These are phyloP conservation scores for Dioscorea dumetorum DNA, from an alignment of 106 monocot species.

Conservation along the genomic window DNA sequence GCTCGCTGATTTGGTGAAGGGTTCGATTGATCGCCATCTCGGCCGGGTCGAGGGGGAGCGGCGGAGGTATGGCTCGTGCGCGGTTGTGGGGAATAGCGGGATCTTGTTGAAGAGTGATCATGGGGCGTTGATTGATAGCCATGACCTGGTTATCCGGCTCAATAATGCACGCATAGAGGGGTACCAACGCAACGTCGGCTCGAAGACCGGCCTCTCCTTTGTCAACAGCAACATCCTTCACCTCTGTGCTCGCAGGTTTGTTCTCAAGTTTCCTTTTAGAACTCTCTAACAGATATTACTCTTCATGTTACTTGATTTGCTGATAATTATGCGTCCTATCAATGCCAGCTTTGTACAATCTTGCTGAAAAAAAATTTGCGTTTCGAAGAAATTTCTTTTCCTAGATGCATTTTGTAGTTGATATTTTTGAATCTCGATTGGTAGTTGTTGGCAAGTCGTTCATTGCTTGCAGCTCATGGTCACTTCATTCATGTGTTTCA, in stretches of 20 bases:
- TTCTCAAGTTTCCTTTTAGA: background rate
- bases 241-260: constrained; percentile 36
- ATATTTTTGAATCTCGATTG: too few species aligned
- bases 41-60: background rate
- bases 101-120: constrained; percentile 43
- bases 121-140: constrained; percentile 60
- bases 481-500: too few species aligned
- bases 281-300: background rate
- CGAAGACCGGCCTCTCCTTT: constrained; percentile 58
- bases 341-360: too few species aligned
- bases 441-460: too few species aligned
- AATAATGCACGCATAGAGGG: constrained; percentile 66
- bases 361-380: too few species aligned
- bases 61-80: constrained; percentile 50
- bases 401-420: too few species aligned
- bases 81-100: constrained; percentile 87
- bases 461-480: background rate
- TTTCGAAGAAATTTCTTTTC: too few species aligned
- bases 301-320: background rate
- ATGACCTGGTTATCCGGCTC: constrained; percentile 64
- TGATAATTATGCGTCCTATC: too few species aligned
- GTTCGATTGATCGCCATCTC: constrained; percentile 44
- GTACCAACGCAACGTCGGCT: constrained; percentile 45
- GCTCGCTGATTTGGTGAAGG: constrained; percentile 36
- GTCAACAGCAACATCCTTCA: constrained; percentile 78